Percentiles rank a stretch among this genome's conserved stretches.
phyloP scores from a whole-genome alignment of 352 stramenopile genomes.

The Phytophthora capsici region DNA sequence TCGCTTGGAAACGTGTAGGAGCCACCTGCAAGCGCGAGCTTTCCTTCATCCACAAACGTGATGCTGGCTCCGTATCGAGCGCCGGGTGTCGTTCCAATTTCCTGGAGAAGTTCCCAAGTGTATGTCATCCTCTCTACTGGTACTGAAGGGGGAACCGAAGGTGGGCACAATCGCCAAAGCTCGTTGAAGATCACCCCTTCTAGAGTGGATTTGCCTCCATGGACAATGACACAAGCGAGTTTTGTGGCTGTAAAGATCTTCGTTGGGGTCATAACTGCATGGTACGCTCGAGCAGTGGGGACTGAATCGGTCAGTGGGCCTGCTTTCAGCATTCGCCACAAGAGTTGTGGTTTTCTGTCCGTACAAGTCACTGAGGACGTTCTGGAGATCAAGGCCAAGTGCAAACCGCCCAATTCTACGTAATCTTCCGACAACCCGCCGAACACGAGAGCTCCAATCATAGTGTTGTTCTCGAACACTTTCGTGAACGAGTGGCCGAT shows the following conservation, averaged over 20 bases:
- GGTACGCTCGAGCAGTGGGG: conserved; percentile 52
- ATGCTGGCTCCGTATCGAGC: conserved; percentile 66
- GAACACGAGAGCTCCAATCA: conserved; percentile 51
- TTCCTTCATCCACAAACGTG: conserved; percentile 64
- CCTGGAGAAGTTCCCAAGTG: conserved; percentile 60
- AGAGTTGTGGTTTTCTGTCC: conserved; percentile 39
- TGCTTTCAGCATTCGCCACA: conserved; percentile 45
- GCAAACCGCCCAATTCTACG: conserved; percentile 44
- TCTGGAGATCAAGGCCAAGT: conserved; percentile 56
- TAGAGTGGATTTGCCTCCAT: conserved; percentile 56
- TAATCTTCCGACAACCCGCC: conserved; percentile 60
- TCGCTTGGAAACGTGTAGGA: conserved; percentile 82
- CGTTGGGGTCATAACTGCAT: conserved; percentile 49
- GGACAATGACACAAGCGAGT: conserved; percentile 58
- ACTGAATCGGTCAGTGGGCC: conserved; percentile 12
- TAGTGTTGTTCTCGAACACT: conserved; percentile 55
- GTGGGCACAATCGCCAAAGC: conserved; percentile 72
- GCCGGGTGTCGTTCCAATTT: conserved; percentile 54
- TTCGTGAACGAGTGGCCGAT: conserved; percentile 68
- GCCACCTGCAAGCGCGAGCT: conserved; percentile 61
- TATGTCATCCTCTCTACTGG: conserved; percentile 53
- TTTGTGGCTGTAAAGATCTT: conserved; percentile 35
- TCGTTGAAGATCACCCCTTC: conserved; percentile 65
- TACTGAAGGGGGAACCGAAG: background rate
- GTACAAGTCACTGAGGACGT: conserved; percentile 19